Evolutionary conservation across 495 filamentous ascomycete genomes (phyloP).

Genomic region (Peziza echinospora): DNA sequence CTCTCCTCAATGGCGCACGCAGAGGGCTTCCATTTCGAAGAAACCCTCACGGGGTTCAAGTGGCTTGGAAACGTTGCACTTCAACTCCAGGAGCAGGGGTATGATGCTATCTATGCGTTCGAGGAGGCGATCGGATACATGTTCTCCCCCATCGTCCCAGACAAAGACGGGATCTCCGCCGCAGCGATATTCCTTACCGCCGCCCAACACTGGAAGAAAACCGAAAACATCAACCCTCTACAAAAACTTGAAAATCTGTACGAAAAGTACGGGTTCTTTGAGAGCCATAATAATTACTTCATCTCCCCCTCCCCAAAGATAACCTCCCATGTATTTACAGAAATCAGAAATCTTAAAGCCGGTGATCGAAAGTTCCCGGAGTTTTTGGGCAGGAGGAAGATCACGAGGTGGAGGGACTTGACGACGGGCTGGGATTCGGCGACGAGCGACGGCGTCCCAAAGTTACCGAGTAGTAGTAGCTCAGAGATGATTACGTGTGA

Average conservation of each 20-base stretch:
- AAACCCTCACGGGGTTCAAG: conserved; percentile 57
- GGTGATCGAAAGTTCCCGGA: conserved; percentile 23
- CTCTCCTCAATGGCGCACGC: conserved; percentile 34
- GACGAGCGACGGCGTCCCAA: conserved; percentile 31
- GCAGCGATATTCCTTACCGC: conserved; percentile 37
- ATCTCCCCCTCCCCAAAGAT: conserved; percentile 33
- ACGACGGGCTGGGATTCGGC: conserved; percentile 43
- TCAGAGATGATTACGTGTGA: conserved; percentile 56
- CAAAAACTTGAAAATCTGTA: conserved; percentile 40
- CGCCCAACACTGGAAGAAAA: conserved; percentile 25
- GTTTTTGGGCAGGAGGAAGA: conserved; percentile 28
- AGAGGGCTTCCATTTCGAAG: conserved; percentile 35
- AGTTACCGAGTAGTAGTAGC: conserved; percentile 34
- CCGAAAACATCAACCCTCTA: conserved; percentile 34
- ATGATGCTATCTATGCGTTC: conserved; percentile 37
- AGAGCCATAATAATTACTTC: conserved; percentile 47
- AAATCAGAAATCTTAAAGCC: conserved; percentile 27
- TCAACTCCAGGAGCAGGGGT: conserved; percentile 16
- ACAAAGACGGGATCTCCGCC: conserved; percentile 51
- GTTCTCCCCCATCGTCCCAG: conserved; percentile 41
- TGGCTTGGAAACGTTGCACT: conserved; percentile 32
- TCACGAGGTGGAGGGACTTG: conserved; percentile 45
- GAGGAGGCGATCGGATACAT: conserved; percentile 62
- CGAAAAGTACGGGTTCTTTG: conserved; percentile 39
- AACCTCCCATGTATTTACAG: conserved; percentile 32